Percentiles rank a stretch among this genome's conserved stretches.
Evolutionary conservation across 2,329 filamentous ascomycete genomes (phyloP).

Genomic region (Blastomyces gilchristii): DNA sequence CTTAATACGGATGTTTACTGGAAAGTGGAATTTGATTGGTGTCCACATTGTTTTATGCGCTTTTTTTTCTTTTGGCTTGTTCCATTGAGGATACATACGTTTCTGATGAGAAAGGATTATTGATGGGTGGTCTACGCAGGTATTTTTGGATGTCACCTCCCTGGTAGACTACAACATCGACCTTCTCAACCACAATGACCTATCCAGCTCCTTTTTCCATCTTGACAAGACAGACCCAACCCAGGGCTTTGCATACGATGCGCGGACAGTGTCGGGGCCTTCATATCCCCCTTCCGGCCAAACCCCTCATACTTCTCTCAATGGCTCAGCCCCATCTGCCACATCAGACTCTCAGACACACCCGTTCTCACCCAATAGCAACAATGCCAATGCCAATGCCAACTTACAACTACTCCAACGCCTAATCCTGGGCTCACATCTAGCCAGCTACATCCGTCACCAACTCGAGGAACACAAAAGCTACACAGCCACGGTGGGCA

Average conservation of each 20-base stretch:
- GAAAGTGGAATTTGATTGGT: too few species aligned
- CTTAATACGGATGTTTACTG: too few species aligned
- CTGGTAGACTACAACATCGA: conserved; percentile 71
- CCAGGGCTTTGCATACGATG: conserved; percentile 69
- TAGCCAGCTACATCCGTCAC: conserved; percentile 63
- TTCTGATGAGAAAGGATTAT: background rate
- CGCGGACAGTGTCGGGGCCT: conserved; percentile 56
- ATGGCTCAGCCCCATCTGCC: conserved; percentile 10
- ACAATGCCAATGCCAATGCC: background rate
- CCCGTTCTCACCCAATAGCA: background rate
- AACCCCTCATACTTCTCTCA: background rate
- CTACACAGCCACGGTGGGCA: conserved; percentile 78
- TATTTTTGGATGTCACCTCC: conserved; percentile 73
- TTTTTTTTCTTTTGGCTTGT: background rate
- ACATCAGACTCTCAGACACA: conserved; percentile 16
- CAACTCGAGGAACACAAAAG: conserved; percentile 65
- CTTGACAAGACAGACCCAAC: conserved; percentile 64
- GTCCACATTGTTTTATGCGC: too few species aligned
- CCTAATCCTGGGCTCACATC: conserved; percentile 67
- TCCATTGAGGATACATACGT: background rate
- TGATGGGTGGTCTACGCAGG: conserved; percentile 26
- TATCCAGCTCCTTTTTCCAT: conserved; percentile 66
- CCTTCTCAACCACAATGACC: conserved; percentile 56
- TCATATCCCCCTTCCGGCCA: conserved; percentile 38
- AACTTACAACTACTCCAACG: conserved; percentile 42